phyloP scores from a whole-genome alignment of 192 early-diverging fungal species.

The Gamsiella multidivaricata region DNA sequence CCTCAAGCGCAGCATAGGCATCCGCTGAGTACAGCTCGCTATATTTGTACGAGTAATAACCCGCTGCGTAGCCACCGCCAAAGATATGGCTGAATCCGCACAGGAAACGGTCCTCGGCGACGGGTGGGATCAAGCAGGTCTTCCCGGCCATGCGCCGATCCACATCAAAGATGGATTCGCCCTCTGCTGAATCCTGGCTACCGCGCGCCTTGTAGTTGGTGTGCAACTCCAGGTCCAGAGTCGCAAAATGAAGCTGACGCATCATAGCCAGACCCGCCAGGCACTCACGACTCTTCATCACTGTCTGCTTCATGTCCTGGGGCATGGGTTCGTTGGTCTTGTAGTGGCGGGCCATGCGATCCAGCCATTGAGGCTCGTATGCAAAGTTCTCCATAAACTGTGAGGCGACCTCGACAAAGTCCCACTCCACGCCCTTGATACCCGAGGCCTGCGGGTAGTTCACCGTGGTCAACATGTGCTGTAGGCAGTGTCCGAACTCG shows the following conservation, averaged over 20 bases:
- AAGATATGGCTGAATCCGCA: slow-evolving; percentile 71
- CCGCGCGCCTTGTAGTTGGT: slow-evolving; percentile 30
- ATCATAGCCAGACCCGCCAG: slow-evolving; percentile 63
- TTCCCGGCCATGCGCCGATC: slow-evolving; percentile 59
- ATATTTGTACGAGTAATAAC: slow-evolving; percentile 75
- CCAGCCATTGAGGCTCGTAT: slow-evolving; percentile 63
- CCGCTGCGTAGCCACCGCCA: slow-evolving; percentile 67
- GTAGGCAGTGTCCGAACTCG: slow-evolving; percentile 72
- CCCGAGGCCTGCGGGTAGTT: slow-evolving; percentile 69
- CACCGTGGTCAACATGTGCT: slow-evolving; percentile 69
- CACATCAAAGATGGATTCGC: slow-evolving; percentile 64
- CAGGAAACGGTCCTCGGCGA: slow-evolving; percentile 65
- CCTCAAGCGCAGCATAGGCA: slow-evolving; percentile 68
- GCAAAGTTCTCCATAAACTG: slow-evolving; percentile 77
- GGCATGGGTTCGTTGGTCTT: slow-evolving; percentile 66
- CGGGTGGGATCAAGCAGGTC: slow-evolving; percentile 55
- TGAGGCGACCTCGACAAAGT: slow-evolving; percentile 68
- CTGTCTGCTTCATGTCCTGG: slow-evolving; percentile 61
- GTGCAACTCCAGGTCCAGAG: slow-evolving; percentile 64
- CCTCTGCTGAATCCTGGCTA: not conserved
- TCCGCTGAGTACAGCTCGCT: slow-evolving; percentile 72
- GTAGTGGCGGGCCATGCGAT: slow-evolving; percentile 61
- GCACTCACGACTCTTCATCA: slow-evolving; percentile 60
- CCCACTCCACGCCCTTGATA: slow-evolving; percentile 73
- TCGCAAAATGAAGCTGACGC: slow-evolving; percentile 68